Evolutionary conservation across 2,329 filamentous ascomycete species (phyloP).

Genomic region (Setomelanomma holmii): DNA sequence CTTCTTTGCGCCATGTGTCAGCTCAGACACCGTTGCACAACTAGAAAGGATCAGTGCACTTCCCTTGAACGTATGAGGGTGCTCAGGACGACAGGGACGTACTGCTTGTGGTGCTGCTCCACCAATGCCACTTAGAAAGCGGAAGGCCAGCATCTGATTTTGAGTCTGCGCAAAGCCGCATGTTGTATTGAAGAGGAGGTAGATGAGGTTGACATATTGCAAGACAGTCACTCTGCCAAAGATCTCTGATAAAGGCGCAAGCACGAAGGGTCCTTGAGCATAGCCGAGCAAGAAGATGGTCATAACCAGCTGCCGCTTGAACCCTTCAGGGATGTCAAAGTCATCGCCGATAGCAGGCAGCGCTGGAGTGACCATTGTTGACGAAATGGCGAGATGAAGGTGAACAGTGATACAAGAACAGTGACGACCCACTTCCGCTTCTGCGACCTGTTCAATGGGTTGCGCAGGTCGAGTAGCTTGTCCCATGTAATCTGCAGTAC

Average conservation of each 20-base stretch:
- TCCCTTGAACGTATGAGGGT: background rate
- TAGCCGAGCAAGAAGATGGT: constrained; percentile 49
- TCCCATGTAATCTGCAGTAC: constrained; percentile 51
- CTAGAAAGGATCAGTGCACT: constrained; percentile 16
- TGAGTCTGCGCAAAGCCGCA: constrained; percentile 43
- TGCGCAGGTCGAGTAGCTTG: constrained; percentile 53
- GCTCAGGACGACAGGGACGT: constrained; percentile 9
- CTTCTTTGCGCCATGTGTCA: constrained; percentile 66
- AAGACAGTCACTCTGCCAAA: constrained; percentile 45
- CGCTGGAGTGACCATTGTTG: constrained; percentile 48
- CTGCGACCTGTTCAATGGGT: constrained; percentile 57
- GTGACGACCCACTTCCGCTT: constrained; percentile 55
- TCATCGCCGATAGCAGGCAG: constrained; percentile 37
- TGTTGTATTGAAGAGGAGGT: constrained; percentile 42
- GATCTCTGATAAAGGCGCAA: constrained; percentile 46
- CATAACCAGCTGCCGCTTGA: constrained; percentile 41
- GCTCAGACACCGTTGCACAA: constrained; percentile 48
- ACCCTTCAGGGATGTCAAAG: constrained; percentile 39
- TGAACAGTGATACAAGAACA: constrained; percentile 51
- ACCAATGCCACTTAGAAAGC: constrained; percentile 44
- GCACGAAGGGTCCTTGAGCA: constrained; percentile 46
- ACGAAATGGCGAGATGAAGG: constrained; percentile 50
- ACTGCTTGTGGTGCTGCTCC: constrained; percentile 43
- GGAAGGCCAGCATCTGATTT: constrained; percentile 43
- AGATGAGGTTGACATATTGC: constrained; percentile 44